Evolutionary conservation across 106 monocot species (phyloP).

Genomic region (Allium cepa): DNA sequence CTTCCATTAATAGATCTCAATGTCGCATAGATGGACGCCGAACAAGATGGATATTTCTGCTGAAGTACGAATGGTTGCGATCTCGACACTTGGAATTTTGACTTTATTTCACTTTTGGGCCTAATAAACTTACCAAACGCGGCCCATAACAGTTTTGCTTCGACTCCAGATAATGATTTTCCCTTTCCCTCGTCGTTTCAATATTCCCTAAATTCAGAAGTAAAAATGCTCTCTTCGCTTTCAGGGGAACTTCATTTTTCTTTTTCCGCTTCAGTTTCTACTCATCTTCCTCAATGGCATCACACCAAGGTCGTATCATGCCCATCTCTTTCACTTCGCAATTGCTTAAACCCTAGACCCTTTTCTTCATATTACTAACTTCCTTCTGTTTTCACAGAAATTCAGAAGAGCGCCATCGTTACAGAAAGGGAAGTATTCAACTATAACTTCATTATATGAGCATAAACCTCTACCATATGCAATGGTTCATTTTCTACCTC

Average conservation of each 20-base stretch:
- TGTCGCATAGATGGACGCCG: too few species aligned
- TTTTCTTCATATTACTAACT: background rate
- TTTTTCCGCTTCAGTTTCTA: background rate
- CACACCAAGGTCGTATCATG: background rate
- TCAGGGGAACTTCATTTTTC: background rate
- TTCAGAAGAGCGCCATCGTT: slow-evolving; percentile 8
- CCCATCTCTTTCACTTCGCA: background rate
- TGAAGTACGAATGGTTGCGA: too few species aligned
- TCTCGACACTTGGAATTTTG: too few species aligned
- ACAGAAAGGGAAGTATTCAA: slow-evolving; percentile 5
- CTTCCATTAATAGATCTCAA: too few species aligned
- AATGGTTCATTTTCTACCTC: slow-evolving; percentile 11
- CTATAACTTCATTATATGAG: slow-evolving; percentile 18
- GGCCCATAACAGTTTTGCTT: too few species aligned
- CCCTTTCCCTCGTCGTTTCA: too few species aligned
- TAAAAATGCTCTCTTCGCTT: background rate
- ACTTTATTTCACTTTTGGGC: too few species aligned
- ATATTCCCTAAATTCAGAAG: too few species aligned
- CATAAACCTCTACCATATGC: slow-evolving; percentile 53
- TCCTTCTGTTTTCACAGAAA: background rate
- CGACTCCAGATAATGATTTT: too few species aligned
- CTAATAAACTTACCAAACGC: too few species aligned
- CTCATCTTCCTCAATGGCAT: slow-evolving; percentile 1
- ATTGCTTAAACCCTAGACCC: slow-evolving; percentile 4
- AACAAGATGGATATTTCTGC: too few species aligned